Evolutionary conservation across 352 stramenopile genomes (phyloP), one percentile per base, ranked within the genome.

Genomic region (Pythium pyrilobum): DNA sequence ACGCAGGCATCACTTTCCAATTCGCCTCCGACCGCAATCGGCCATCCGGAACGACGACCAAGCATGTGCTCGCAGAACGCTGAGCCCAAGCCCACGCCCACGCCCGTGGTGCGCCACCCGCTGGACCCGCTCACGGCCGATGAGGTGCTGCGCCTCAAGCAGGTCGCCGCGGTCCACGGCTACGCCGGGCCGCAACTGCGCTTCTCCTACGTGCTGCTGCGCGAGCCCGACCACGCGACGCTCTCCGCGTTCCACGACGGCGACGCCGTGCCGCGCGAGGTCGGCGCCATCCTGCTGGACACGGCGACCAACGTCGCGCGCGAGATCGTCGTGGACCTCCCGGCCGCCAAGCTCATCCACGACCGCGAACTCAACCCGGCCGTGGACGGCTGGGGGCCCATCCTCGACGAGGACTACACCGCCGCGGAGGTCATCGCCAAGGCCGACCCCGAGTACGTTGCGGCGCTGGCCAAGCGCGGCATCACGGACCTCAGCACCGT

Each of bases 141-240:
- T 25, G 71, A 81, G 57, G 63, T 81, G 38, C 52, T 58, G 40
- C 62, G 38, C n/a, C 55, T 69, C 40, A 81, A 77, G 51, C 65
- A 77, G 55, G 59, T 81, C 37, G 58, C 77, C 16, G 66, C 59
- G 7, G 68, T 74, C 9, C 55, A 54, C 16, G 71, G 67, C n/a
- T 69, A 71, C 62, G 56, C 44, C 13, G 58, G 68, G 13, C 39
- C 64, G 8, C 49, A 69, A 20, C 23, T 77, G 4, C 71, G 71
- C 40, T 81, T 72, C 52, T 73, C 68, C 32, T 81, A 81, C 51
- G 71, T 81, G 40, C 71, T 81, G 68, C 51, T 81, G 53, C 73
- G 71, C 42, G 71, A 77, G 46, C 71, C 71, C 2, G 66, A 81
- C 42, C 66, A 81, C 57, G 39, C 56, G 27, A 81, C 68, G 24